Evolutionary conservation across 257 asterid species (phyloP), one percentile per base, ranked within the genome.

Genomic region (Gentiana macrophylla): DNA sequence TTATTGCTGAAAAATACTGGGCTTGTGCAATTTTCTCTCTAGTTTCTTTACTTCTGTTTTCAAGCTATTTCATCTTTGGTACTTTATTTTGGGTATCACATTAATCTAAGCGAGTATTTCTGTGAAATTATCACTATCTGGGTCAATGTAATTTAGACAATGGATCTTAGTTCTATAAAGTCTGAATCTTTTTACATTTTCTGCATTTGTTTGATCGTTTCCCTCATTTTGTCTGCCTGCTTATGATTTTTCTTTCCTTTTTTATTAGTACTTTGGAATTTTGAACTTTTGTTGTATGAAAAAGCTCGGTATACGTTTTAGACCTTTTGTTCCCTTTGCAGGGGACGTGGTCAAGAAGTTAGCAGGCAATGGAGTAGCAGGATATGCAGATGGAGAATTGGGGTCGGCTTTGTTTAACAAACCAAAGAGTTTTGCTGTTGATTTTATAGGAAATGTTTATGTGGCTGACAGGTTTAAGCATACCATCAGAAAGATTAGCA

Each of bases 371-470:
- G 81, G 73, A 1, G 44, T 1, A 60, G 48, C 55, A 32, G 84
- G 74, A 5, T 86, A 83, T 61, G 59, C 8, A 6, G 97, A 89
- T 57, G 97, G 97, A 12, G 85, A 77, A 59, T 61, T 89, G 77
- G 77, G 37, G 60, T 71, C 82, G 0, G 94, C 97, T 0, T 68
- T 24, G 64, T 86, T 89, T 62, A 57, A 78, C 47, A 79, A 72
- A 72, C 88, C 94, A 1, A 62, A 45, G 72, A 86, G 90, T 69
- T 86, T 89, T 63, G 86, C 88, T 0, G 79, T 84, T 67, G 97
- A 89, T 81, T 71, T 48, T 65, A 78, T 37, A 11, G 95, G 94
- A 52, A 89, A 89, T 67, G 59, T 86, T 13, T 89, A 89, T 62
- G 89, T 84, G 35, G 95, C 95, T 41, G 95, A 89, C 62, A 62